Base-by-base conservation (phyloP, 306 rosid species). In the Begonia loranthoides region DNA sequence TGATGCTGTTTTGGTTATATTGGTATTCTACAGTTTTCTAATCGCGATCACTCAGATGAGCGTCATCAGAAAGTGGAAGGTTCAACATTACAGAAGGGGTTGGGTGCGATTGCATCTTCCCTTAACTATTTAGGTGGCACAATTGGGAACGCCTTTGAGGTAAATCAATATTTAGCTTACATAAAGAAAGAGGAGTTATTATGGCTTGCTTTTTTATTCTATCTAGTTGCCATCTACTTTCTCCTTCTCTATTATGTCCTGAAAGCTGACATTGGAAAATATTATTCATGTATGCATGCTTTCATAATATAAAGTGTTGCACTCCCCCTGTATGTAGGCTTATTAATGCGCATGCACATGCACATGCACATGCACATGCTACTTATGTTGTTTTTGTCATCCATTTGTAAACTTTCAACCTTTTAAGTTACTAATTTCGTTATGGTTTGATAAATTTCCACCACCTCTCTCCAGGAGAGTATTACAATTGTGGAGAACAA, bases 141-240 rank as follows among this genome's bases (percentile, higher is more conserved):
- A 69, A 87, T 89, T 76, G 97, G 97, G 62, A 90, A 78, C 71
- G 83, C 97, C 56, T 75, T 90, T 55, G 97, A 90, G 97, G 97
- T 90, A 70, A 59, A 70, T 60, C 28, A 44, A 6, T 45, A 22
- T 45, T 41, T 28, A 28, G 36, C 6, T 28, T 28, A 4, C 4
- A 28, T 28, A 28, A 28, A 28, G 4, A 28, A 28, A 28, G 36
- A 28, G 22, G 22, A 19, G 22, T 19, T 19, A 19, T 19, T 1
- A 28, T 7, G 36, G 36, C 36, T 28, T 28, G 36, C 36, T 28
- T 28, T 28, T 28, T 28, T 8, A 28, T 2, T 28, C 36, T 4
- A 28, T 28, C 36, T 28, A 28, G 36, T 28, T 28, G 9, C 5
- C 6, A 28, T 28, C 22, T 19, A 19, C 22, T 19, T 19, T 19